These are phyloP conservation scores for Orbilia javanica DNA, from an alignment of 2,329 filamentous ascomycete genomes.

Conservation along the genomic window DNA sequence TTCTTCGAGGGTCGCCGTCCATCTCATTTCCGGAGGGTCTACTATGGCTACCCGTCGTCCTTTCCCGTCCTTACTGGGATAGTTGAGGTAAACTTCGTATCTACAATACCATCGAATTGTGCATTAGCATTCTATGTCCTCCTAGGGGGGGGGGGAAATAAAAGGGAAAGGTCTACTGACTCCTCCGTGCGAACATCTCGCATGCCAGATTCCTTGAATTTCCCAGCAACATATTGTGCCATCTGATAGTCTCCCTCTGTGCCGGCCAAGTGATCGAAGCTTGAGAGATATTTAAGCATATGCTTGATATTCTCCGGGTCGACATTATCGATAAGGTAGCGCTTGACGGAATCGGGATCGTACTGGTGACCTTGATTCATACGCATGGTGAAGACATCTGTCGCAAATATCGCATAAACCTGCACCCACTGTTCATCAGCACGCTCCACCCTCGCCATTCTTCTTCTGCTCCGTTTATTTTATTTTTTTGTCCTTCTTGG, in stretches of 20 bases:
- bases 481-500: not conserved
- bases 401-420: conserved; percentile 86
- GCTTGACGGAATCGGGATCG: conserved; percentile 86
- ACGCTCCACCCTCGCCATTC: not conserved
- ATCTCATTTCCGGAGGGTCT: conserved; percentile 74
- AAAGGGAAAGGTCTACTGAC: conserved; percentile 60
- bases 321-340: conserved; percentile 79
- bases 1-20: conserved; percentile 88
- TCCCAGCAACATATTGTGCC: conserved; percentile 83
- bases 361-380: conserved; percentile 75
- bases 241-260: conserved; percentile 90
- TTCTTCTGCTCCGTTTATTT: too few relatives aligned
- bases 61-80: conserved; percentile 74
- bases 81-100: conserved; percentile 92
- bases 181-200: conserved; percentile 82
- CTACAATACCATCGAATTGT: conserved; percentile 59
- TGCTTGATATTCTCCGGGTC: conserved; percentile 78
- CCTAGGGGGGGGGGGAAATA: too few relatives aligned
- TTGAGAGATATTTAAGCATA: conserved; percentile 81
- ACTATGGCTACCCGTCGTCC: conserved; percentile 86
- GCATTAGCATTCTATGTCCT: conserved; percentile 46
- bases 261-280: conserved; percentile 91
- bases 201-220: conserved; percentile 79
- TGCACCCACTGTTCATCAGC: conserved; percentile 63
- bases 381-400: conserved; percentile 81